Percentiles rank a stretch among this genome's conserved stretches.
Evolutionary conservation across 2,329 filamentous ascomycete species (phyloP).

Genomic region (Laburnicola sp.): DNA sequence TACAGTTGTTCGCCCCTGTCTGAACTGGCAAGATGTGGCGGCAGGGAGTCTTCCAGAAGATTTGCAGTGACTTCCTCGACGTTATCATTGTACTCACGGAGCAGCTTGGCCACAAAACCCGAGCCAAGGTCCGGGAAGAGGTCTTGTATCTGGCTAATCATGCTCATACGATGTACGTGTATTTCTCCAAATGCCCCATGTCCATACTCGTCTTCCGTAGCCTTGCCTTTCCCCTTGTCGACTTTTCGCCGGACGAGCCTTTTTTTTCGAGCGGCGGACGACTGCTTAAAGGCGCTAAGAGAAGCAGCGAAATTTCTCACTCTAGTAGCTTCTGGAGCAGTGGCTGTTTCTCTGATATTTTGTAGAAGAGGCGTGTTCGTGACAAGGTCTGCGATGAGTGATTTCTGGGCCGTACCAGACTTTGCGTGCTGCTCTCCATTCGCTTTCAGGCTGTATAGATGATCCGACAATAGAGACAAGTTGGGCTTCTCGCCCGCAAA

Average conservation of each 20-base stretch:
- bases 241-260: conserved; percentile 60
- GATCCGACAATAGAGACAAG: conserved; percentile 75
- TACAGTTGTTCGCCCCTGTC: conserved; percentile 68
- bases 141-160: conserved; percentile 89
- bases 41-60: conserved; percentile 76
- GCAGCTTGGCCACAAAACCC: conserved; percentile 75
- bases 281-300: conserved; percentile 60
- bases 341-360: conserved; percentile 60
- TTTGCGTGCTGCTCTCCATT: conserved; percentile 65
- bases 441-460: conserved; percentile 77
- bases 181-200: conserved; percentile 53
- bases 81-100: conserved; percentile 78
- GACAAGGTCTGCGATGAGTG: conserved; percentile 79
- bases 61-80: conserved; percentile 79
- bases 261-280: conserved; percentile 57
- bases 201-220: conserved; percentile 39
- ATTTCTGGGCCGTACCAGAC: conserved; percentile 49
- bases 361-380: conserved; percentile 76
- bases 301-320: conserved; percentile 63
- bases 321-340: conserved; percentile 55
- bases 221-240: conserved; percentile 67
- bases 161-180: conserved; percentile 79
- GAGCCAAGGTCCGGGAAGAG: conserved; percentile 86
- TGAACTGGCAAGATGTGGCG: conserved; percentile 64
- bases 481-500: conserved; percentile 69